Evolutionary conservation across 331 rosid genomes (phyloP).

Genomic region (Malus hybrid): DNA sequence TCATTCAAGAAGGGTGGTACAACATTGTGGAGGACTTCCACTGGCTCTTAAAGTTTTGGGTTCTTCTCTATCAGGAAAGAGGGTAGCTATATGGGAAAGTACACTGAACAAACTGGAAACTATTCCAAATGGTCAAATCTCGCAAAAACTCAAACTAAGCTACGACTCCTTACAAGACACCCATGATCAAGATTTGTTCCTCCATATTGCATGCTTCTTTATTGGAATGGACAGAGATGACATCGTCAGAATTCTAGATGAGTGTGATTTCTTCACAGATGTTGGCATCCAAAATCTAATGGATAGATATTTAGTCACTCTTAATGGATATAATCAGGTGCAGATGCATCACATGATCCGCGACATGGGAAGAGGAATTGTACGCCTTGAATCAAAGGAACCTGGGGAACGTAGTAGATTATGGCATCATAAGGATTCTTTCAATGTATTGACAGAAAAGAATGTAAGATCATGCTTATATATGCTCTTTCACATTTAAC

Average conservation of each 20-base stretch:
- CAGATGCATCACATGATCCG: conserved; percentile 9
- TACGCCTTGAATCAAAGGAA: background rate
- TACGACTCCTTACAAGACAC: background rate
- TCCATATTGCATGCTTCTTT: conserved; percentile 5
- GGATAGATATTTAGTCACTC: background rate
- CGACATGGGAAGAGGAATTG: conserved; percentile 2
- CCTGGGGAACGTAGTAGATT: background rate
- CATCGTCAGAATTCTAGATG: background rate
- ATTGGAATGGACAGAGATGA: background rate
- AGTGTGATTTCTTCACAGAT: background rate
- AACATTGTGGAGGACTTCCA: background rate
- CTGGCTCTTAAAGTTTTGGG: conserved; percentile 2
- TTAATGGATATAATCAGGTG: background rate
- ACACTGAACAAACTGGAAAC: background rate
- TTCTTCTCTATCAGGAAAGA: background rate
- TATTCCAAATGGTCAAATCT: background rate
- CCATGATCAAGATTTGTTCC: background rate
- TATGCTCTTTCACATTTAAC: background rate
- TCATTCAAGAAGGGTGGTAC: background rate
- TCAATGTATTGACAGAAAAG: background rate
- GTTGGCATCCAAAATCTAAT: background rate
- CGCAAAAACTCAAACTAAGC: background rate
- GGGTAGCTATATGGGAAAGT: background rate
- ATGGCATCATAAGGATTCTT: background rate
- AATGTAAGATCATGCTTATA: background rate